Conservation (phyloP, 164 flowering plant genomes). For the Macadamia tetraphylla region DNA sequence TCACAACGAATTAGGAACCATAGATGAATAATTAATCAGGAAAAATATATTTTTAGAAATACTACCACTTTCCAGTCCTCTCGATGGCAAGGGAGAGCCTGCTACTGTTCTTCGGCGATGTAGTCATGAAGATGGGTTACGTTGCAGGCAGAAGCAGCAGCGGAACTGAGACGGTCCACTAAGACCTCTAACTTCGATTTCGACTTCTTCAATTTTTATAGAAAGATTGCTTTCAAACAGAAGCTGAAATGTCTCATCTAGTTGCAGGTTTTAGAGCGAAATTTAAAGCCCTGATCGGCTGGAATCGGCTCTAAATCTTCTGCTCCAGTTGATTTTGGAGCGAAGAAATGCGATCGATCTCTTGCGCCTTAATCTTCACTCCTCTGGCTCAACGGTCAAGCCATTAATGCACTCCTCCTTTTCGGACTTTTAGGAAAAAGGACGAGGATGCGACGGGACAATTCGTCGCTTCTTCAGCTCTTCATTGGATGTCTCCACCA, state of each 20-base stretch:
- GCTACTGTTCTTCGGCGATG: constrained; percentile 23
- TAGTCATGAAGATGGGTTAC: constrained; percentile 10
- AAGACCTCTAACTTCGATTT: no score
- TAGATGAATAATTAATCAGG: neutral
- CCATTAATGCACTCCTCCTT: neutral
- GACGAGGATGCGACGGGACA: neutral
- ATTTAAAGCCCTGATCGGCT: no score
- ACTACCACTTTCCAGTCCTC: constrained; percentile 85
- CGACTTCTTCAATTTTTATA: neutral
- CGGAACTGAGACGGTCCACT: neutral
- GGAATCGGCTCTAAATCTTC: no score
- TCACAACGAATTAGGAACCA: neutral
- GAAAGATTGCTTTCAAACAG: neutral
- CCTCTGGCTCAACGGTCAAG: neutral
- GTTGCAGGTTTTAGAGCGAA: no score
- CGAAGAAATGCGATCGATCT: no score
- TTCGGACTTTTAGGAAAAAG: neutral
- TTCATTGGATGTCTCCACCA: neutral
- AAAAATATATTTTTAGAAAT: neutral
- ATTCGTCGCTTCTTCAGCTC: neutral
- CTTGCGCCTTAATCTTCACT: no score
- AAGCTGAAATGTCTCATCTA: no score
- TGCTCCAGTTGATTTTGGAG: no score
- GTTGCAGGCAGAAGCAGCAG: neutral
- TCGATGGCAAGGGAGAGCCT: constrained; percentile 69